A percentile compares a stretch with the other conserved stretches of the same genome.
These are phyloP conservation scores for Sarcomyxa edulis DNA, from an alignment of 768 basidiomycete species.

Conservation along the genomic window DNA sequence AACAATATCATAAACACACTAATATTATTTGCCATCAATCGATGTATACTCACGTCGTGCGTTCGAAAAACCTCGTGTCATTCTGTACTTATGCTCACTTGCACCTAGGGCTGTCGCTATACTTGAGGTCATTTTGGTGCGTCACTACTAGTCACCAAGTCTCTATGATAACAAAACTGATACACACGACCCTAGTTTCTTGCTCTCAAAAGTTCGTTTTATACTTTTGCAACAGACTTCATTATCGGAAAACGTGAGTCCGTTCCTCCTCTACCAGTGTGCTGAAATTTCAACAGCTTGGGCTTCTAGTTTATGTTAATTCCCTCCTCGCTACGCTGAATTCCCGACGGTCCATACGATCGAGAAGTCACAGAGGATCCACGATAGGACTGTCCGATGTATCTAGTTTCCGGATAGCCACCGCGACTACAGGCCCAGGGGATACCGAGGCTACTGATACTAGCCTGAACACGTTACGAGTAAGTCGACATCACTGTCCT, in stretches of 20 bases:
- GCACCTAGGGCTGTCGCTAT: conserved; percentile 30
- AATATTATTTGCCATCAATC: conserved; percentile 44
- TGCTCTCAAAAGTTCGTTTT: conserved; percentile 36
- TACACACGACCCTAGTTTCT: conserved; percentile 26
- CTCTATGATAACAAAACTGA: neutral
- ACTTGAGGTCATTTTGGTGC: conserved; percentile 29
- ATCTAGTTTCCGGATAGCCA: conserved; percentile 26
- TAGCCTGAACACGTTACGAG: too few species aligned
- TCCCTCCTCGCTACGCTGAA: conserved; percentile 41
- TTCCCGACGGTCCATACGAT: conserved; percentile 29
- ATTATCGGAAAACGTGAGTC: conserved; percentile 43
- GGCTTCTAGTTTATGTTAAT: conserved; percentile 37
- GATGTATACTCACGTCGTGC: conserved; percentile 47
- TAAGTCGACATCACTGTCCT: too few species aligned
- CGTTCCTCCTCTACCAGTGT: neutral
- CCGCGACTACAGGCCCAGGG: conserved; percentile 10
- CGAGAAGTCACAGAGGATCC: conserved; percentile 13
- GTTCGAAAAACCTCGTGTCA: conserved; percentile 13
- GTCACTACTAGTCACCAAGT: conserved; percentile 3
- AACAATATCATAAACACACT: conserved; percentile 39
- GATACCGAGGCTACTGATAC: too few species aligned
- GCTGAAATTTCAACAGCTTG: neutral
- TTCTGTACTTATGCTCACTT: conserved; percentile 1
- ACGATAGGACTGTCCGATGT: conserved; percentile 26
- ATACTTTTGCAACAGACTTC: conserved; percentile 45